These are phyloP conservation scores for Gastrolobium villosum DNA, from an alignment of 306 rosid species.

Conservation along the genomic window DNA sequence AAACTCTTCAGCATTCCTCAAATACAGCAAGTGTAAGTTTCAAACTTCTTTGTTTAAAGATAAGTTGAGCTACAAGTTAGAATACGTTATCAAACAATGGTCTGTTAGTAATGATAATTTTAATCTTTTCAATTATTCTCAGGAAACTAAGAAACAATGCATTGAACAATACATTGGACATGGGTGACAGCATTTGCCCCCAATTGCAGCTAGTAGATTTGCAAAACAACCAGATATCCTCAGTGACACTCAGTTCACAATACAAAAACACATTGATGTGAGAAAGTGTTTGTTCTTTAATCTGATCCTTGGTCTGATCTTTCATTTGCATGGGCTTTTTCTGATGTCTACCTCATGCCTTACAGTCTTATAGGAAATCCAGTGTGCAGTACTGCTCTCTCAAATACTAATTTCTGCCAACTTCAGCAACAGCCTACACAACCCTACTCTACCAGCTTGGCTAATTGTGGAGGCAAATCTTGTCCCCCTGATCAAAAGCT, in stretches of 20 bases:
- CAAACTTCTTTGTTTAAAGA: slow-evolving; percentile 17
- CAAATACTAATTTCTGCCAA: slow-evolving; percentile 67
- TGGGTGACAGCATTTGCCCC: slow-evolving; percentile 74
- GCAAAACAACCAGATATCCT: slow-evolving; percentile 74
- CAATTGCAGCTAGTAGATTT: slow-evolving; percentile 84
- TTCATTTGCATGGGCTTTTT: slow-evolving; percentile 28
- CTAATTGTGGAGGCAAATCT: slow-evolving; percentile 62
- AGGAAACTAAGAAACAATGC: slow-evolving; percentile 80
- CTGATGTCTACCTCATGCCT: slow-evolving; percentile 43
- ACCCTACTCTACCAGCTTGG: slow-evolving; percentile 79
- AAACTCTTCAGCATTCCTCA: slow-evolving; percentile 74
- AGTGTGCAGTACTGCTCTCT: slow-evolving; percentile 60
- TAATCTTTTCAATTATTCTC: slow-evolving; percentile 39
- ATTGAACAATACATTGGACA: slow-evolving; percentile 68
- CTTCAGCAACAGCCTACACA: slow-evolving; percentile 58
- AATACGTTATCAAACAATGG: slow-evolving; percentile 12
- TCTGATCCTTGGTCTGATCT: neutral
- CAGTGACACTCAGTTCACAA: slow-evolving; percentile 55
- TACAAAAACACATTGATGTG: slow-evolving; percentile 76
- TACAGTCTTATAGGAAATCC: slow-evolving; percentile 90
- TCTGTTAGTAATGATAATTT: slow-evolving; percentile 15
- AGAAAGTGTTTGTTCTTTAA: slow-evolving; percentile 44
- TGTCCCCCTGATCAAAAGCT: slow-evolving; percentile 73
- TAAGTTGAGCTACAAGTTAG: slow-evolving; percentile 20
- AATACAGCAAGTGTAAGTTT: slow-evolving; percentile 91